Evolutionary conservation across 1,139 yeast species (phyloP), one percentile per base, ranked within the genome.

Genomic region (Meyerozyma elateridarum): DNA sequence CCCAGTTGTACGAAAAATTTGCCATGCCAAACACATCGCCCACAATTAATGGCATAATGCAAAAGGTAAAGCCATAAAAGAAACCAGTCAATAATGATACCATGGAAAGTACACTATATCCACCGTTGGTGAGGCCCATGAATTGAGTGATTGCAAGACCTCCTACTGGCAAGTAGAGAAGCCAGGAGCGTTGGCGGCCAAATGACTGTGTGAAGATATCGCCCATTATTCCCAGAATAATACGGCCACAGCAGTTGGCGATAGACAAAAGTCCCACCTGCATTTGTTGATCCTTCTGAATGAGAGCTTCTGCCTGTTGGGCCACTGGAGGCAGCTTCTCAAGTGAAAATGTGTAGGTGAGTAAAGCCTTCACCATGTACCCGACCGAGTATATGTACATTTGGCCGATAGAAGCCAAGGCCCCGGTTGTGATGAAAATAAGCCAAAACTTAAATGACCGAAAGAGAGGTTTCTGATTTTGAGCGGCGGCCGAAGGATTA

Each of bases 351-450:
- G n/a, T n/a, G n/a, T n/a, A n/a, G n/a, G n/a, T n/a, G 17, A 24
- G 27, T 20, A 76, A 56, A 0, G 83, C 77, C 41, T 68, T 70
- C 8, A 73, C 76, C 56, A 76, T 73, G 45, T 72, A 74, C 1
- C 83, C 83, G 13, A 74, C 76, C 0, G 79, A 73, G 44, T 75
- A 76, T 15, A 76, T 76, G 49, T 73, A 76, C 76, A 76, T 70
- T 47, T 76, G 82, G 7, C 82, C 81, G 42, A 76, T 41, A 0
- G 79, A 71, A 0, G 80, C 79, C 32, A 73, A 51, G 2, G 70
- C 38, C 0, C 80, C 79, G 2, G 77, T 57, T 6, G 67, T 51
- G 1, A 60, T 25, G 28, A 72, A 65, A 4, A 75, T 41, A 2
- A 69, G 45, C 81, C 82, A 76, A 46, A 76, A 76, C 28, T 59